phyloP scores from a whole-genome alignment of 768 basidiomycete genomes.

The Lactarius akahatsu region DNA sequence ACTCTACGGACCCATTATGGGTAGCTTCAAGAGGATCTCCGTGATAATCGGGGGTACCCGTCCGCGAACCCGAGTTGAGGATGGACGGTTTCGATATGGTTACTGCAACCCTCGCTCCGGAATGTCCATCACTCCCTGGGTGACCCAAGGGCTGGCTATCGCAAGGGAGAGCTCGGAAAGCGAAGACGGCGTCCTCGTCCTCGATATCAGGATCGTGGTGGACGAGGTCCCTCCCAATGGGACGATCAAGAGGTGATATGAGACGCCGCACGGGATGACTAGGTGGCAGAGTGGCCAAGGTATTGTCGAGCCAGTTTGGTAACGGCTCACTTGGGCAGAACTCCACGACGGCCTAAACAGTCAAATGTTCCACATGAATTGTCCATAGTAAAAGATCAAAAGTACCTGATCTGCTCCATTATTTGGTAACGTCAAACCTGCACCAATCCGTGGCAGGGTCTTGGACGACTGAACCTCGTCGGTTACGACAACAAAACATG shows the following conservation, averaged over 20 bases:
- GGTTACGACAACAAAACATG: slow-evolving; percentile 46
- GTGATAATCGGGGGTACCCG: neutral
- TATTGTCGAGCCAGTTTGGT: slow-evolving; percentile 56
- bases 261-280: slow-evolving; percentile 51
- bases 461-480: slow-evolving; percentile 32
- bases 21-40: neutral
- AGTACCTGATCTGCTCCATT: slow-evolving; percentile 17
- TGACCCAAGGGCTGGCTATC: neutral
- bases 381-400: neutral
- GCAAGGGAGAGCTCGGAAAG: slow-evolving; percentile 18
- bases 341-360: slow-evolving; percentile 16
- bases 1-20: neutral
- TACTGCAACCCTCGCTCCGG: neutral
- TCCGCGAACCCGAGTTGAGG: neutral
- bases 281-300: slow-evolving; percentile 47
- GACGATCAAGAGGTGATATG: slow-evolving; percentile 20
- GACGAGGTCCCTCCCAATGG: slow-evolving; percentile 1
- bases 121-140: neutral
- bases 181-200: slow-evolving; percentile 25
- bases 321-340: slow-evolving; percentile 37
- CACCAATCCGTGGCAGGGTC: neutral
- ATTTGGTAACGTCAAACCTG: neutral
- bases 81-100: neutral
- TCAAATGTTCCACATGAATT: slow-evolving; percentile 6
- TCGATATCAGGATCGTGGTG: neutral